Conservation (phyloP, 306 rosid species). For the Inga laurina region DNA sequence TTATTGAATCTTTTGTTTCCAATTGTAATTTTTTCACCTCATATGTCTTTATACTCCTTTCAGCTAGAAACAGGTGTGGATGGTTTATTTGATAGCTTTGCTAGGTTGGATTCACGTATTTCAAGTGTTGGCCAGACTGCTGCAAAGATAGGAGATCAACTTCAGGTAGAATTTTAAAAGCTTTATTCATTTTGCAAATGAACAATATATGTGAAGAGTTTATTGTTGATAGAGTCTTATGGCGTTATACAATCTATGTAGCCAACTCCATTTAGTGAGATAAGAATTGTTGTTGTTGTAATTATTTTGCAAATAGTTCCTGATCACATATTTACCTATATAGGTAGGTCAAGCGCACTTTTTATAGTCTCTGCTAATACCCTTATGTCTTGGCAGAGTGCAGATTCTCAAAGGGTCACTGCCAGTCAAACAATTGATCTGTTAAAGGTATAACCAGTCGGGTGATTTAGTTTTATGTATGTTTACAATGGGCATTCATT, state of each 20-base stretch:
- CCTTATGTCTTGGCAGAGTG: constrained; percentile 73
- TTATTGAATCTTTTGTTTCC: background rate
- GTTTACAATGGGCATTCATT: constrained; percentile 22
- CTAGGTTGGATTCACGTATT: constrained; percentile 94
- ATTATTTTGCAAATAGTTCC: constrained; percentile 24
- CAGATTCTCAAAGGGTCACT: constrained; percentile 95
- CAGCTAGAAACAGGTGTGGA: constrained; percentile 99
- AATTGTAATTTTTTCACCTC: background rate
- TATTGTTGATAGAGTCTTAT: background rate
- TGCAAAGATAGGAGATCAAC: constrained; percentile 98
- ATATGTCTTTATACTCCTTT: constrained; percentile 25
- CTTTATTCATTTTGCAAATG: constrained; percentile 28
- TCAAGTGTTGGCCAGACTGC: constrained; percentile 99
- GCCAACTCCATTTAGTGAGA: background rate
- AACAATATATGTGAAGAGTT: background rate
- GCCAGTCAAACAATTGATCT: constrained; percentile 98
- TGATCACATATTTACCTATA: constrained; percentile 26
- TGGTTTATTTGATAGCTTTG: constrained; percentile 95
- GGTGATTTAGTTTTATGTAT: constrained; percentile 28
- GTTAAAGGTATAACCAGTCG: constrained; percentile 68
- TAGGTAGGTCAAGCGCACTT: constrained; percentile 6
- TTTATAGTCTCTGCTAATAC: constrained; percentile 39
- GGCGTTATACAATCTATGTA: background rate
- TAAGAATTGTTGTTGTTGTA: background rate
- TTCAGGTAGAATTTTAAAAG: constrained; percentile 72